These are phyloP conservation scores for Aquilaria malaccensis DNA, from an alignment of 345 rosid species.

Conservation along the genomic window DNA sequence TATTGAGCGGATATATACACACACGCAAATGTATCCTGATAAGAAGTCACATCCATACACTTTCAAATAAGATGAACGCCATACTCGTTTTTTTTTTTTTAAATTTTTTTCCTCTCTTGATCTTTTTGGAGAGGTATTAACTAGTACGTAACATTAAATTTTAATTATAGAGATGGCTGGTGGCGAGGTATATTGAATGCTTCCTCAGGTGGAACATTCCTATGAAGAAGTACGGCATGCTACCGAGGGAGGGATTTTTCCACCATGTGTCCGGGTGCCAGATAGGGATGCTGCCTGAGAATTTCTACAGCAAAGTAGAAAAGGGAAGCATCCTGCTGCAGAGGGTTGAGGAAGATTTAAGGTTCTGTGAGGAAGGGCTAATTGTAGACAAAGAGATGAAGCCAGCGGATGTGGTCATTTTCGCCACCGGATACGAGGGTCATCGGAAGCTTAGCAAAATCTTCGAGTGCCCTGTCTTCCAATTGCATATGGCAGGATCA, in stretches of 20 bases:
- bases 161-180: slow-evolving; percentile 15
- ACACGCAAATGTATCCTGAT: too few species aligned
- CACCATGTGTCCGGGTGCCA: slow-evolving; percentile 13
- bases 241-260: slow-evolving; percentile 15
- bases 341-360: slow-evolving; percentile 15
- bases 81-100: too few species aligned
- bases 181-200: slow-evolving; percentile 16
- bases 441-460: slow-evolving; percentile 18
- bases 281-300: slow-evolving; percentile 15
- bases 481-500: slow-evolving; percentile 10
- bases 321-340: slow-evolving; percentile 22
- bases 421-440: slow-evolving; percentile 25
- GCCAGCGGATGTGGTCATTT: slow-evolving; percentile 17
- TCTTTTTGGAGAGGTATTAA: too few species aligned
- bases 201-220: slow-evolving; percentile 19
- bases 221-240: slow-evolving; percentile 21
- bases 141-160: too few species aligned
- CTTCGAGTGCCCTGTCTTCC: slow-evolving; percentile 18
- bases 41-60: too few species aligned
- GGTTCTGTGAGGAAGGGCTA: slow-evolving; percentile 19
- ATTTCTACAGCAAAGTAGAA: slow-evolving; percentile 23
- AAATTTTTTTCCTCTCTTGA: too few species aligned
- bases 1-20: too few species aligned
- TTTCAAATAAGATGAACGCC: too few species aligned
- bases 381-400: slow-evolving; percentile 4